phyloP scores from a whole-genome alignment of 495 filamentous ascomycete species.

The Lindgomyces ingoldianus region DNA sequence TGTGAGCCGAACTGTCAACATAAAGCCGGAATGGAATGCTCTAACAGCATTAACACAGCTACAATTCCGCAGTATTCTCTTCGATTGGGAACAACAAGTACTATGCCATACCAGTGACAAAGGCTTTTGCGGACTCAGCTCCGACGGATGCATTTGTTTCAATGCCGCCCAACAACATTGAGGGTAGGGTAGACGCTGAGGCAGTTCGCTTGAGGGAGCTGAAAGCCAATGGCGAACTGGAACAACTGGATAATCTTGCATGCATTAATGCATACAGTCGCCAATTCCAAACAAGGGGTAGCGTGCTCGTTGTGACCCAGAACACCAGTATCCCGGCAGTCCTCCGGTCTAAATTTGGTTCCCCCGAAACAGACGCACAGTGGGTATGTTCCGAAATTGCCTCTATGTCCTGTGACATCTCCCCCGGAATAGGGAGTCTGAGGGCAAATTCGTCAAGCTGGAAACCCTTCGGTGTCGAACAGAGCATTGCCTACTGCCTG shows the following conservation, averaged over 20 bases:
- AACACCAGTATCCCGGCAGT: not conserved
- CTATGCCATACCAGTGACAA: too few relatives aligned
- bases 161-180: too few relatives aligned
- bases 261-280: constrained; percentile 4
- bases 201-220: not conserved
- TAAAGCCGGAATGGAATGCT: too few relatives aligned
- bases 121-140: too few relatives aligned
- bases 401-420: not conserved
- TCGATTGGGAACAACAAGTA: too few relatives aligned
- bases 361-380: too few relatives aligned
- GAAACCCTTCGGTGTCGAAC: not conserved
- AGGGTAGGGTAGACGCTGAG: not conserved
- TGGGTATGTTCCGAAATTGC: not conserved
- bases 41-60: too few relatives aligned
- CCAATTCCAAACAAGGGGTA: not conserved
- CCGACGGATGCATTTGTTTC: too few relatives aligned
- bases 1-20: too few relatives aligned
- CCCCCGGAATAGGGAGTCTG: not conserved
- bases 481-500: constrained; percentile 3
- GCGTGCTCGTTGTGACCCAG: not conserved
- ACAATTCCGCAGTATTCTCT: too few relatives aligned
- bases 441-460: not conserved
- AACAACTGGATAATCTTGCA: not conserved
- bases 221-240: not conserved
- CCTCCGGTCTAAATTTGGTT: too few relatives aligned